Base-by-base conservation (phyloP, 805 yeast genomes). In the Yamadazyma sp. region DNA sequence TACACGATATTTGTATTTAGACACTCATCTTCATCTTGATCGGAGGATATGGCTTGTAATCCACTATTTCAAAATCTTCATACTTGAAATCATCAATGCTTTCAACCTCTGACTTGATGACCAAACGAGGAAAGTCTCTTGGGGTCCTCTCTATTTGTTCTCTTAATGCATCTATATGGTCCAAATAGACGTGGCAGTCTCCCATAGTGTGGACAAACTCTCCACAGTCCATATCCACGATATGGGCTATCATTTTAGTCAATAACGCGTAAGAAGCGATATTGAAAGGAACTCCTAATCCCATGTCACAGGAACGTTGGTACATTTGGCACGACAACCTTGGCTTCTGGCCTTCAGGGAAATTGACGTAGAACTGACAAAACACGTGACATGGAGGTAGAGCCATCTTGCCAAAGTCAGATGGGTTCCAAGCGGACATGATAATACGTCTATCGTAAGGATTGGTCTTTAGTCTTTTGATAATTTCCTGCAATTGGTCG, bases 291-390 rank as follows among this genome's bases (percentile, higher is more conserved):
- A 93, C 98, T 10, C 99, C 99, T n/a, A 93, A 75, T 0, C 99
- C 99, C 96, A 93, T 90, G 57, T 93, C 99, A 62, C 98, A 91
- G n/a, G 96, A 85, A 53, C 99, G 78, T 66, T 93, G 99, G 62
- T 93, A 93, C 68, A 93, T 69, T 41, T 84, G 76, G 59, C 99
- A 93, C 9, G 93, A 84, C 39, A 93, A 73, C 52, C 73, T 79
- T 15, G 95, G 95, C 50, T 64, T 78, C 3, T 55, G 41, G 15
- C 47, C 44, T 18, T 67, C 67, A 34, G 95, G 91, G 66, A 84
- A 85, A 52, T 76, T 84, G 26, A 93, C 99, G 58, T 85, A 93
- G 56, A 93, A 93, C 62, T 93, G 99, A 39, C 95, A 82, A 56
- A 93, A 86, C 16, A 93, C 95, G 61, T 93, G 99, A 55, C 99